Percentiles rank a stretch among this genome's conserved stretches.
Conservation (phyloP, 108 stramenopile genomes). For the Stephanodiscus triporus region DNA sequence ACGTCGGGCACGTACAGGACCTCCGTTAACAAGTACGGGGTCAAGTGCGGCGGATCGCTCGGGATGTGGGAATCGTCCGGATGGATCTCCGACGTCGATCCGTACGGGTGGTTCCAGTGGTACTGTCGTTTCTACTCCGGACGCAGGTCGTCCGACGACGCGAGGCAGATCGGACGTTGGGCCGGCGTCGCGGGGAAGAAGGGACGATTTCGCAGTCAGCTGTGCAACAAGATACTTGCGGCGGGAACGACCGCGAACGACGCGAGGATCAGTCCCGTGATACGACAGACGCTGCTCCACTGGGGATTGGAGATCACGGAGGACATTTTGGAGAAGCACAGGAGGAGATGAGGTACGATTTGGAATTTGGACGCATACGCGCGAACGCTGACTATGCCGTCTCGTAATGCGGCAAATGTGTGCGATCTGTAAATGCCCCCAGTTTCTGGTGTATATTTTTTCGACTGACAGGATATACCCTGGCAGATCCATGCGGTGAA, state of each 20-base stretch:
- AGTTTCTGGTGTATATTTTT: no score
- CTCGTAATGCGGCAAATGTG: no score
- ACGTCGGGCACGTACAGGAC: constrained; percentile 71
- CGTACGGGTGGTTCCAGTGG: constrained; percentile 99
- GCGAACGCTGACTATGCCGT: no score
- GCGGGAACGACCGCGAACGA: constrained; percentile 58
- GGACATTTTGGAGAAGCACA: constrained; percentile 66
- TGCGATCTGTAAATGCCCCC: no score
- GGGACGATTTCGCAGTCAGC: constrained; percentile 91
- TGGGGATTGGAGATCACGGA: constrained; percentile 94
- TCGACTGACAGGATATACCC: no score
- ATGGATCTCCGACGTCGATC: constrained; percentile 90
- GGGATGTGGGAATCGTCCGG: constrained; percentile 94
- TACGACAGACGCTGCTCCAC: constrained; percentile 95
- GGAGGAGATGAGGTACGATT: constrained; percentile 29
- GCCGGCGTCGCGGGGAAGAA: constrained; percentile 78
- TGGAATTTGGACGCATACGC: no score
- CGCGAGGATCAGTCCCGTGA: constrained; percentile 86
- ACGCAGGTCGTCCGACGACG: constrained; percentile 83
- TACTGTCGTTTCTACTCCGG: constrained; percentile 97
- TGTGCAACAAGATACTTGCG: constrained; percentile 91
- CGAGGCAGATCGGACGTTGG: constrained; percentile 90
- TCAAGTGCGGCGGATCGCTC: constrained; percentile 92
- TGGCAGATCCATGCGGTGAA: no score
- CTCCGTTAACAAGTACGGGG: constrained; percentile 85